Base-by-base conservation (phyloP, 2,329 filamentous ascomycete genomes). In the Aspergillus thermomutatus region DNA sequence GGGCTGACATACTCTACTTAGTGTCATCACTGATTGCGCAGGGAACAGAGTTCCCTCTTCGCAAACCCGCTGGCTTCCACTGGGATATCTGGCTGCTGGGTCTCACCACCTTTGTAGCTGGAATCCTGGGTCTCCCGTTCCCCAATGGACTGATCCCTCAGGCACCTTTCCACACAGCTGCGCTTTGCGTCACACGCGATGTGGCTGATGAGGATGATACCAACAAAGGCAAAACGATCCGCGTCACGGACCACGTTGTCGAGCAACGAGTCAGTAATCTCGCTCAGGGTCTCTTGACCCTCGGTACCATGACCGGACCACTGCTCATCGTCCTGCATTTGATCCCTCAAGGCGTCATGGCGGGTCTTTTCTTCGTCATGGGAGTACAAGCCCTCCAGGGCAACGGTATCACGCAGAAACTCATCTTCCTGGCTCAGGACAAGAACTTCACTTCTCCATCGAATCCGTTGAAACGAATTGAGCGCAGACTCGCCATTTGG, bases 71-170 rank as follows among this genome's bases (percentile, higher is more conserved):
- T 47, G 90, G 90, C 14, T 93, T 93, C 68, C 90, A 93, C 74
- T 93, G 90, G 90, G 90, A 93, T 65, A 73, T 93, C 41, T 92
- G 92, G 75, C 83, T 93, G 28, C 84, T 93, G 0, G 90, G 90
- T 4, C 77, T 91, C 27, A 92, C 89, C 1, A 92, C 90, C 0
- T 88, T 87, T 50, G 75, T 92, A 1, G 87, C 88, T 3, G 90
- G 90, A 10, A 79, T 93, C 26, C 79, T 93, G 14, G 90, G 90
- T 17, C 81, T 93, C 10, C 90, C 90, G 1, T 91, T 91, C 63
- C 90, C 90, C 52, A 93, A 93, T 70, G 90, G 90, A 31, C 83
- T 93, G 27, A 92, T 93, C 62, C 90, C 90, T 0, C 90, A 93
- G 74, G 90, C 90, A 0, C 90, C 90, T 1, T 92, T 92, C 72